Evolutionary conservation across 1,284 basidiomycete species (phyloP).

Genomic region (Wallemia ichthyophaga): DNA sequence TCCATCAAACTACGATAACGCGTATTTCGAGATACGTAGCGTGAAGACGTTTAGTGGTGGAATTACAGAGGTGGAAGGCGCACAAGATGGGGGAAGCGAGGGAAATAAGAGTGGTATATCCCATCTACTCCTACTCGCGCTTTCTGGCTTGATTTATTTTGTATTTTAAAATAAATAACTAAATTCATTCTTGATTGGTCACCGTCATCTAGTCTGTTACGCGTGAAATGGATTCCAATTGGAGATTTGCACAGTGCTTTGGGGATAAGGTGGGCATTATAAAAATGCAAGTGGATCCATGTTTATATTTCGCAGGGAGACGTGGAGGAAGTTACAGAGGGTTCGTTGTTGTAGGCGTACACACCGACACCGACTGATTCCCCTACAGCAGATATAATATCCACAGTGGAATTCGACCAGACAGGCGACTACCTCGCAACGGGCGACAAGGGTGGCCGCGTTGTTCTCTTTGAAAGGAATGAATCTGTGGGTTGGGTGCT

Average conservation of each 20-base stretch:
- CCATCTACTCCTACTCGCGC: neutral
- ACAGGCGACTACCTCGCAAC: slow-evolving; percentile 98
- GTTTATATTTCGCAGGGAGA: slow-evolving; percentile 17
- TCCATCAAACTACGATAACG: neutral
- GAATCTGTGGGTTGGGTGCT: slow-evolving; percentile 40
- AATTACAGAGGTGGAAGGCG: neutral
- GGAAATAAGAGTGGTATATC: neutral
- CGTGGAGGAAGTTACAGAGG: slow-evolving; percentile 98
- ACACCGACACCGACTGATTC: slow-evolving; percentile 5
- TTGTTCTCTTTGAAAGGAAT: slow-evolving; percentile 94
- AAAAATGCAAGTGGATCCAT: neutral
- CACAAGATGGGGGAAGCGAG: neutral
- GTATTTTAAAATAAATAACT: neutral
- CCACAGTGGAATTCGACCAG: slow-evolving; percentile 97
- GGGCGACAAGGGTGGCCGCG: slow-evolving; percentile 94
- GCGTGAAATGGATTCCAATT: slow-evolving; percentile 18
- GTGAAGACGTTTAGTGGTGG: neutral
- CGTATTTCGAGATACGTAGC: neutral
- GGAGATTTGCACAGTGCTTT: slow-evolving; percentile 99
- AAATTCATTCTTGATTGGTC: too few relatives aligned
- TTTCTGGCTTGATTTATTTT: neutral
- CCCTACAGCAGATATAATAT: slow-evolving; percentile 90
- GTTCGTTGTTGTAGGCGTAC: too few relatives aligned
- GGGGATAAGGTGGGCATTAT: slow-evolving; percentile 50
- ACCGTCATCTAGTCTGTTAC: too few relatives aligned